Evolutionary conservation across 2,329 filamentous ascomycete genomes (phyloP).

Genomic region (Arthroderma sp.): DNA sequence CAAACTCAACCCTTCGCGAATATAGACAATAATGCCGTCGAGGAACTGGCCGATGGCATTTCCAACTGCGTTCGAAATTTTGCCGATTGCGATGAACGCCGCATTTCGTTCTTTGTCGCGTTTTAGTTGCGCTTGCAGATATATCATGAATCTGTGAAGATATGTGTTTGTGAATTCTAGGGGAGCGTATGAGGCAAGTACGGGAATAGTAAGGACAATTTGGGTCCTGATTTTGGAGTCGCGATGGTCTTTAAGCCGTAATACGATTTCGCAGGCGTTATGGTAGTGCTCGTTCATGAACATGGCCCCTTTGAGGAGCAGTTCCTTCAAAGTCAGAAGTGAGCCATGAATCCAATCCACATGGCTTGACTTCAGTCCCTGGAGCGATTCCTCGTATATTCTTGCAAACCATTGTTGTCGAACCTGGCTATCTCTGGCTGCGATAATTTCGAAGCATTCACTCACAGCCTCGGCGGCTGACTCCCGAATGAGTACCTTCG

Average conservation of each 20-base stretch:
- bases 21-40: constrained; percentile 84
- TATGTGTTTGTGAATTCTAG: constrained; percentile 78
- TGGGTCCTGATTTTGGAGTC: constrained; percentile 80
- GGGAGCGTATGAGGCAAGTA: constrained; percentile 83
- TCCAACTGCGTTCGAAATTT: constrained; percentile 90
- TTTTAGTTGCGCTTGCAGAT: constrained; percentile 84
- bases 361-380: constrained; percentile 65
- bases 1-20: constrained; percentile 75
- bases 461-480: constrained; percentile 88
- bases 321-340: constrained; percentile 78
- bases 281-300: constrained; percentile 96
- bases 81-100: constrained; percentile 89
- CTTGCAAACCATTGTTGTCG: constrained; percentile 79
- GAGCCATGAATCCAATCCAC: constrained; percentile 91
- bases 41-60: constrained; percentile 91
- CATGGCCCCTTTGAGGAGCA: constrained; percentile 92
- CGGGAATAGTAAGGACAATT: constrained; percentile 80
- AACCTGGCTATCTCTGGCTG: constrained; percentile 78
- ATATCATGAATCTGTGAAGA: constrained; percentile 93
- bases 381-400: constrained; percentile 74
- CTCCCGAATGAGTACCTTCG: constrained; percentile 78
- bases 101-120: constrained; percentile 89
- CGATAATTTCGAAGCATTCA: constrained; percentile 90
- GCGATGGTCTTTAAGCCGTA: constrained; percentile 83
- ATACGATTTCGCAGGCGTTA: constrained; percentile 83